Conservation (phyloP, 2,329 filamentous ascomycete genomes). For the Endothia cerciana region DNA sequence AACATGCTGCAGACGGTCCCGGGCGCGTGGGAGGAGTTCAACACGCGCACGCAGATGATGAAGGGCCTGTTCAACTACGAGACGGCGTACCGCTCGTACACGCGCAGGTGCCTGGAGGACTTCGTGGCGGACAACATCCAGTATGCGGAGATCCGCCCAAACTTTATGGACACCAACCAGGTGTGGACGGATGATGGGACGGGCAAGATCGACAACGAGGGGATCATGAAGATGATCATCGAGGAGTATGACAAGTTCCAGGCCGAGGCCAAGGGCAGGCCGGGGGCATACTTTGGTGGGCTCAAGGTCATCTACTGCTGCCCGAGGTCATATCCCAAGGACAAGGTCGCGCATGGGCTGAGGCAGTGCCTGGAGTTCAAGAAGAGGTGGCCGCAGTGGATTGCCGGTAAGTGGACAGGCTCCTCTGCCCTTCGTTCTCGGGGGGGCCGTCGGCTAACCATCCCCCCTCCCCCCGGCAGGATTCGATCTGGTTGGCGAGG, state of each 20-base stretch:
- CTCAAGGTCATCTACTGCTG: slow-evolving; percentile 66
- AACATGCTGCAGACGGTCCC: slow-evolving; percentile 50
- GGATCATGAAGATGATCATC: slow-evolving; percentile 56
- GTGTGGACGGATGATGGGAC: slow-evolving; percentile 54
- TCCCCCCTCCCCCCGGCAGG: slow-evolving; percentile 37
- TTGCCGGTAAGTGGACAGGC: slow-evolving; percentile 42
- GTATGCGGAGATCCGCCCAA: slow-evolving; percentile 64
- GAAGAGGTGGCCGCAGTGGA: slow-evolving; percentile 51
- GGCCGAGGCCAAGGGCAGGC: slow-evolving; percentile 3
- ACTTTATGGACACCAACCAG: slow-evolving; percentile 59
- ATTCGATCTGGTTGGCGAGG: slow-evolving; percentile 65
- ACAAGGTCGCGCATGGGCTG: slow-evolving; percentile 51
- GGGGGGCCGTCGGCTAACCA: background rate
- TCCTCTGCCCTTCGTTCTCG: background rate
- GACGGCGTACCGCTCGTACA: slow-evolving; percentile 59
- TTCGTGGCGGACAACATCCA: slow-evolving; percentile 62
- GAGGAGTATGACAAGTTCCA: slow-evolving; percentile 51
- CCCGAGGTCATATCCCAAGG: slow-evolving; percentile 55
- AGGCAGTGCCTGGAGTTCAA: slow-evolving; percentile 60
- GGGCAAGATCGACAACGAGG: slow-evolving; percentile 48
- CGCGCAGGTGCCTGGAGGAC: slow-evolving; percentile 55
- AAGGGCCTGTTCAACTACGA: slow-evolving; percentile 65
- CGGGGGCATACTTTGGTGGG: slow-evolving; percentile 50
- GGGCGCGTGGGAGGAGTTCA: slow-evolving; percentile 63
- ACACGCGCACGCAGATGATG: slow-evolving; percentile 55